phyloP scores from a whole-genome alignment of 2,329 filamentous ascomycete species.

The Seiridium cupressi region DNA sequence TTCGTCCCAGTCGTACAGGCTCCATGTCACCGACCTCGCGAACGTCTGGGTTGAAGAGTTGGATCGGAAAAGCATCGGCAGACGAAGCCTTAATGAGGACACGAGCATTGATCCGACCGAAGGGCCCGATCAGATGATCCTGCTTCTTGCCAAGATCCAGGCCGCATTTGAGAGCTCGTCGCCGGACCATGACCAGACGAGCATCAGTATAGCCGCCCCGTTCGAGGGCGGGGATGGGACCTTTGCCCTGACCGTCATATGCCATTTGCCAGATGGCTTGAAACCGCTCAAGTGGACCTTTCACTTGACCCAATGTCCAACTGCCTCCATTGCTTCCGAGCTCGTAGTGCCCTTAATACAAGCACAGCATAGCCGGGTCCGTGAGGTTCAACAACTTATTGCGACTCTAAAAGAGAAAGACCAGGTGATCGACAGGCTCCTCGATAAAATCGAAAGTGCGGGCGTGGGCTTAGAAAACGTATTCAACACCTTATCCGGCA shows the following conservation, averaged over 20 bases:
- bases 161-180: slow-evolving; percentile 48
- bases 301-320: slow-evolving; percentile 45
- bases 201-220: slow-evolving; percentile 39
- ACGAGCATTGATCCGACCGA: slow-evolving; percentile 74
- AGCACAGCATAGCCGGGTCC: slow-evolving; percentile 37
- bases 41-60: slow-evolving; percentile 71
- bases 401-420: slow-evolving; percentile 49
- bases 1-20: slow-evolving; percentile 54
- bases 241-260: slow-evolving; percentile 55
- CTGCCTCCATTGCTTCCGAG: slow-evolving; percentile 41
- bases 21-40: slow-evolving; percentile 70
- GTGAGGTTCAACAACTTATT: slow-evolving; percentile 42
- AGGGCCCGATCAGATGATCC: slow-evolving; percentile 59
- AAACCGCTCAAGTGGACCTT: slow-evolving; percentile 67
- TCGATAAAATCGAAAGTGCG: slow-evolving; percentile 53
- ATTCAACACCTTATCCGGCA: slow-evolving; percentile 49
- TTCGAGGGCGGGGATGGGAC: slow-evolving; percentile 31
- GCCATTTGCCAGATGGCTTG: slow-evolving; percentile 48
- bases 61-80: slow-evolving; percentile 58
- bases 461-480: slow-evolving; percentile 52
- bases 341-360: slow-evolving; percentile 53
- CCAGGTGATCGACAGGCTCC: slow-evolving; percentile 44
- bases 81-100: slow-evolving; percentile 59
- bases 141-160: slow-evolving; percentile 63
- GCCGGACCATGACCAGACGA: slow-evolving; percentile 40